Percentiles rank a stretch among this genome's conserved stretches.
Evolutionary conservation across 1,139 yeast genomes (phyloP).

Genomic region (Taiozyma onychis): DNA sequence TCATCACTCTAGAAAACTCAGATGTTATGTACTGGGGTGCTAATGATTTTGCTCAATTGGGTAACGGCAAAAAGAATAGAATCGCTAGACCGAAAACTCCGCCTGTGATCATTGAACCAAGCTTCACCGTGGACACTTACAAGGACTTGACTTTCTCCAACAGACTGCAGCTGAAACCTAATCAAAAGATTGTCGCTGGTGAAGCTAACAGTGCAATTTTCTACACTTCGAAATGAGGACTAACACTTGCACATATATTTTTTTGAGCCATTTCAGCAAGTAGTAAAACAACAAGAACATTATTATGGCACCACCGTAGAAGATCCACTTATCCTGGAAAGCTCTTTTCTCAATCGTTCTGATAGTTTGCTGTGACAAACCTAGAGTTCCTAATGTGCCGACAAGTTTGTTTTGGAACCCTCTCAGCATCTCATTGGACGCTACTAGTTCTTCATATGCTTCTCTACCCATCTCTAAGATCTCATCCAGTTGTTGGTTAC

Average conservation of each 20-base stretch:
- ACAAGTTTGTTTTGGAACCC: constrained; percentile 61
- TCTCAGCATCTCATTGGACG: constrained; percentile 70
- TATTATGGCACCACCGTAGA: constrained; percentile 66
- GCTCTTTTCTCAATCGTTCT: constrained; percentile 77
- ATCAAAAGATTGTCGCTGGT: constrained; percentile 63
- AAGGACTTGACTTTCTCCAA: constrained; percentile 32
- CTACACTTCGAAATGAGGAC: constrained; percentile 29
- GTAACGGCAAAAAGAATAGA: constrained; percentile 69
- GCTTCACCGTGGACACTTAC: constrained; percentile 22
- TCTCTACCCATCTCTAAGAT: constrained; percentile 85
- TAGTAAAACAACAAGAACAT: constrained; percentile 67
- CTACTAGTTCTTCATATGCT: constrained; percentile 81
- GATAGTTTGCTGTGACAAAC: constrained; percentile 84
- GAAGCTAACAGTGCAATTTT: constrained; percentile 57
- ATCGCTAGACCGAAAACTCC: constrained; percentile 48
- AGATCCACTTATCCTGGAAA: constrained; percentile 83
- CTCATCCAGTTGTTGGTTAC: constrained; percentile 80
- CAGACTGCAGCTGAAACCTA: constrained; percentile 43
- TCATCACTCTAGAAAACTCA: constrained; percentile 53
- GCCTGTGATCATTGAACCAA: constrained; percentile 57
- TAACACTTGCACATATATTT: constrained; percentile 2
- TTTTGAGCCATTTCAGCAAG: constrained; percentile 53
- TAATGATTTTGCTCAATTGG: constrained; percentile 77
- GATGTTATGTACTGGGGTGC: constrained; percentile 82
- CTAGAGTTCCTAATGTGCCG: constrained; percentile 70